Conservation (phyloP, 441 rosid species). For the Pelargonium fulgidum region DNA sequence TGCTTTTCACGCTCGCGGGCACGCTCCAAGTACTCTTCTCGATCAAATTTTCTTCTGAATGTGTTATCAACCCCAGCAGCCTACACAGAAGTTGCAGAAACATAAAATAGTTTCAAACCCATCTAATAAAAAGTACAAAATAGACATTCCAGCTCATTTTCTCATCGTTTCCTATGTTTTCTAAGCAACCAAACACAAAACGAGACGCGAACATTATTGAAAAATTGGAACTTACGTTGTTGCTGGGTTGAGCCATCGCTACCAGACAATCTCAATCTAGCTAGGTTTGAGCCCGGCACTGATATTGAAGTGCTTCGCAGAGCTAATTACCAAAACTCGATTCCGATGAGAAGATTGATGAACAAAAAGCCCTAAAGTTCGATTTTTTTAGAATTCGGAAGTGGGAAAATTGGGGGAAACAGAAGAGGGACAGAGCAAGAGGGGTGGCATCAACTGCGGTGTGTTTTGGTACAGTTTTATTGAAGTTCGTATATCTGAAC, state of each 20-base stretch:
- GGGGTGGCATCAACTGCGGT: background rate
- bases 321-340: background rate
- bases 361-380: slow-evolving; percentile 6
- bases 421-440: background rate
- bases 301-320: background rate
- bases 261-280: background rate
- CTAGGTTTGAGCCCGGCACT: background rate
- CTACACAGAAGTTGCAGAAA: slow-evolving; percentile 30
- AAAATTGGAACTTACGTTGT: background rate
- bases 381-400: background rate
- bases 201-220: background rate
- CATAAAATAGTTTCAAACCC: background rate
- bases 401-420: slow-evolving; percentile 1
- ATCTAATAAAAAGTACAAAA: background rate
- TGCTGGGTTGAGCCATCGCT: slow-evolving; percentile 15
- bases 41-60: slow-evolving; percentile 75
- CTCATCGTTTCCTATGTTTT: background rate
- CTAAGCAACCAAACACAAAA: slow-evolving; percentile 5
- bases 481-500: background rate
- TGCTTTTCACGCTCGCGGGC: slow-evolving; percentile 89
- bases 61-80: slow-evolving; percentile 72
- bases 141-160: background rate
- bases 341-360: background rate
- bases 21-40: slow-evolving; percentile 72
- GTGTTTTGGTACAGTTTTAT: background rate